These are phyloP conservation scores for Pythium sukuiense DNA, from an alignment of 352 stramenopile genomes.

Conservation along the genomic window DNA sequence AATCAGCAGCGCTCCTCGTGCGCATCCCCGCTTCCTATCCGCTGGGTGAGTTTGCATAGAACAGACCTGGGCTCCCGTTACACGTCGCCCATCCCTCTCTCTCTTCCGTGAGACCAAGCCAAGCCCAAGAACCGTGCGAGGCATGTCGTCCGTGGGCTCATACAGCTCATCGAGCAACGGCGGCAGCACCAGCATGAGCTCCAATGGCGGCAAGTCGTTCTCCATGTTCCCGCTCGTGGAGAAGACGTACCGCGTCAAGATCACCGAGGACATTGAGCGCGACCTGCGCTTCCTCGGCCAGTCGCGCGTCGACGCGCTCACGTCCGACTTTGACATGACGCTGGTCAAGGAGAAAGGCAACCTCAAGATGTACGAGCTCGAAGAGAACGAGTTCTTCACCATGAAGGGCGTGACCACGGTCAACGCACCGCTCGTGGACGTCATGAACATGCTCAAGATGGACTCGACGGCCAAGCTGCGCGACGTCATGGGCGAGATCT, in stretches of 20 bases:
- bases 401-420: conserved; percentile 81
- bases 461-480: conserved; percentile 60
- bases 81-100: neutral
- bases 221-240: conserved; percentile 87
- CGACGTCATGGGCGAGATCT: conserved; percentile 81
- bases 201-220: conserved; percentile 29
- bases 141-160: conserved; percentile 13
- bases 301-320: conserved; percentile 79
- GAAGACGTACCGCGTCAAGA: conserved; percentile 77
- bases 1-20: neutral
- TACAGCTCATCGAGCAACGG: conserved; percentile 19
- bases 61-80: neutral
- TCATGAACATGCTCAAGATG: conserved; percentile 84
- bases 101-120: too few species aligned
- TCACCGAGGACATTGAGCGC: conserved; percentile 82
- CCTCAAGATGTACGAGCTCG: conserved; percentile 76
- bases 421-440: conserved; percentile 67
- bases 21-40: neutral
- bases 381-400: conserved; percentile 84
- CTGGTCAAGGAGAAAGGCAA: conserved; percentile 69
- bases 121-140: too few species aligned
- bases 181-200: conserved; percentile 5
- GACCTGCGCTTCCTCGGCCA: conserved; percentile 83
- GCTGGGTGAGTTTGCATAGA: conserved; percentile 8
- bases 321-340: conserved; percentile 77